Base-by-base conservation (phyloP, 2,329 filamentous ascomycete genomes). In the Teratosphaeria destructans region DNA sequence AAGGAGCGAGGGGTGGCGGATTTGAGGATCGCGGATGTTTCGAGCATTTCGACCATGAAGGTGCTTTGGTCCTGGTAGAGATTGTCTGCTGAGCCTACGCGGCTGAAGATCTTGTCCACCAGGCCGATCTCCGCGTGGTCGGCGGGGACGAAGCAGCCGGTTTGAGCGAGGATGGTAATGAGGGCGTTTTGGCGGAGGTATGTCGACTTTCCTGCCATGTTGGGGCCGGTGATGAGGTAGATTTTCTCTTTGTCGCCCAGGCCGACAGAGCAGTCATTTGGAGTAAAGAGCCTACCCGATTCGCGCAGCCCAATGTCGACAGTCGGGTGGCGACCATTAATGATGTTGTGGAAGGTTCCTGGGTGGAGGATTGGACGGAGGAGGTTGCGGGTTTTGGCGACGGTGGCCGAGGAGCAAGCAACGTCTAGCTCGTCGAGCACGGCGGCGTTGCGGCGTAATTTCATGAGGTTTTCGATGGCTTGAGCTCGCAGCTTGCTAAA, bases 1-100 rank as follows among this genome's bases (percentile, higher is more conserved):
- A 99, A 95, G 0, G 88, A 94, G 27, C 87, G 82, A 1, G 85
- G 76, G 0, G 93, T 97, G 0, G 94, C 93, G 65, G 89, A 82
- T 62, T 87, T 89, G 57, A 99, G 81, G 57, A 99, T 99, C 29
- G 88, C 82, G 1, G 93, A 92, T 23, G 94, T 96, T 75, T 99
- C 94, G 2, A 96, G 82, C 94, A 99, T 99, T 76, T 99, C 94
- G 1, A 97, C 90, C 94, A 99, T 97, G 75, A 99, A 99, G 0
- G 95, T 99, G 57, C 90, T 96, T 74, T 97, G 92, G 76, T 96
- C 89, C 56, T 85, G 84, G 76, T 89, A 96, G n/a, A 99, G 80
- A 71, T 96, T 93, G 73, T 99, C 95, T 1, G 93, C 94, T 0
- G 91, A 95, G 1, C 94, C 94, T 26, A 71, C 77, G 3, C 94